Evolutionary conservation across 768 basidiomycete species (phyloP), one percentile per base, ranked within the genome.

Genomic region (Suillus bovinus): DNA sequence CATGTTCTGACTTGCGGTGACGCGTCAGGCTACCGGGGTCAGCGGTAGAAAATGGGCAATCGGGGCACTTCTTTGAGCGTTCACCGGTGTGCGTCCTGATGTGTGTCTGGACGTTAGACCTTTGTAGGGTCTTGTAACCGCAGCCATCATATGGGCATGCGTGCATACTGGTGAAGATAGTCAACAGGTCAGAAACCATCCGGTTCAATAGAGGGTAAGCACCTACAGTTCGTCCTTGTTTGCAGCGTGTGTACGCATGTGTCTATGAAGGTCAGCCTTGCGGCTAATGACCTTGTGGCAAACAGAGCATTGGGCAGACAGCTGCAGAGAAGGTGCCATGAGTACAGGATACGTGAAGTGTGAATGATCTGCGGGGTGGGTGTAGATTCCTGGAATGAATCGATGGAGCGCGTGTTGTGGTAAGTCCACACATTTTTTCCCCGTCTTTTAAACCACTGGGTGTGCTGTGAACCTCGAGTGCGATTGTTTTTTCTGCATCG

Each of bases 181-280:
- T 11, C 10, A 11, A 36, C 10, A 11, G 34, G 34, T 36, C 34
- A 36, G 34, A 11, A 36, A 36, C 34, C 11, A 36, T 36, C 10
- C 11, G 34, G 34, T 36, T 1, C 11, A 36, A 36, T 36, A 36
- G 11, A 10, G 34, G 10, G 11, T 6, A 10, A 36, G 34, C 11
- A 68, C 75, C 31, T 42, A 77, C 76, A 67, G 20, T 0, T 58
- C 59, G 11, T 71, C 68, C 61, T 68, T 71, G 39, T 74, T 65
- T 0, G 34, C 7, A 7, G 62, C 56, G 24, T 77, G 76, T 0
- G 49, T 65, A 4, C 58, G 61, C 65, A 70, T 67, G 27, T 77
- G 74, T 5, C 76, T 67, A 0, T 55, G 34, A 0, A 77, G 59
- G 39, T 75, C 76, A 20, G 69, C 62, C 56, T 60, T 71, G 41